Base-by-base conservation (phyloP, 2,329 filamentous ascomycete genomes). In the Botrytis galanthina region DNA sequence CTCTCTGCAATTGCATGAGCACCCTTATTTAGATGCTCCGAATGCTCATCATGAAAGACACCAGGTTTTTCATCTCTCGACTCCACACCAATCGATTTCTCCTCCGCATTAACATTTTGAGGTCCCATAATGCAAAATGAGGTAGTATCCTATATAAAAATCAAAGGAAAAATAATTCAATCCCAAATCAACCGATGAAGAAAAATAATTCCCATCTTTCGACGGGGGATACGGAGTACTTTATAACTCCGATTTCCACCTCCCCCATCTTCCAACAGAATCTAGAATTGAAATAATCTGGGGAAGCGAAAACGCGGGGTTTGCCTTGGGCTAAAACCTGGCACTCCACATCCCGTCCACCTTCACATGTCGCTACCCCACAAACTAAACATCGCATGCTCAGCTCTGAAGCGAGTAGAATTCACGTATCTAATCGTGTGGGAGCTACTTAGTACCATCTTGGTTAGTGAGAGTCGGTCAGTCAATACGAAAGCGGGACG, bases 1-100 rank as follows among this genome's bases (percentile, higher is more conserved):
- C 78, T 72, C 61, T 79, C 78, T 59, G 79, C 79, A 46, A 78
- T 78, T 39, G 73, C 73, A 73, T 77, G 79, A 16, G 77, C 74
- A 18, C 35, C 35, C 37, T 69, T 69, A 42, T 57, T 44, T n/a
- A 57, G 26, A n/a, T 59, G 48, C 16, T 57, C 48, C n/a, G 14
- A 7, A 46, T 72, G 76, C 61, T 78, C 78, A 44, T 74, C 67
- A n/a, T 77, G 73, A 35, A 73, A 42, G 2, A 48, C 67, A 54
- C 73, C 48, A 16, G 72, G 20, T 32, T 76, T 77, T 37, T 76
- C 76, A 18, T 72, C 68, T 37, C 26, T 37, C 29, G 66, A 42
- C 66, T 69, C 66, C 39, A 42, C n/a, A 26, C 48, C 66, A 57
- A 57, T 42, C 48, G 35, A 32, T 69, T 37, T 57, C 66, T 57